phyloP scores from a whole-genome alignment of 352 stramenopile species.

The Phytophthora rubi region DNA sequence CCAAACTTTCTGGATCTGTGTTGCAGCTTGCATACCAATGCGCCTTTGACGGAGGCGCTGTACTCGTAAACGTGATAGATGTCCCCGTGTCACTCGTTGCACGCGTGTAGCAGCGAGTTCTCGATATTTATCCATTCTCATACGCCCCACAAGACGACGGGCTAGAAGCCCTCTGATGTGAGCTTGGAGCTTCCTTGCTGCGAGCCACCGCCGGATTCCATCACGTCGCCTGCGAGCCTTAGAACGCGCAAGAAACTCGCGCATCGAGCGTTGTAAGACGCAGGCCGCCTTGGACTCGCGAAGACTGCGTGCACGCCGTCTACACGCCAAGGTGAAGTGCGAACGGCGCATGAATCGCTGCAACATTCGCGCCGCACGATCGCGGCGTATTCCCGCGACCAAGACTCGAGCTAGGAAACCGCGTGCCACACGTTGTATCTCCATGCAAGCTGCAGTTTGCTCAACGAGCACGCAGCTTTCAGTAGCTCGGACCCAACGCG shows the following conservation, averaged over 20 bases:
- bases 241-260: slow-evolving; percentile 35
- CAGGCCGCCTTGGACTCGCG: slow-evolving; percentile 23
- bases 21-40: slow-evolving; percentile 15
- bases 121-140: slow-evolving; percentile 1
- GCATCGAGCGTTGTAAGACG: slow-evolving; percentile 44
- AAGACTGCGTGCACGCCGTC: slow-evolving; percentile 19
- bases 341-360: slow-evolving; percentile 42
- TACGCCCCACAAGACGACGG: slow-evolving; percentile 9
- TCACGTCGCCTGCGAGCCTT: slow-evolving; percentile 24
- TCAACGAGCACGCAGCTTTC: slow-evolving; percentile 28
- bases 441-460: slow-evolving; percentile 34
- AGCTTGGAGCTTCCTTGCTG: slow-evolving; percentile 50
- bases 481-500: slow-evolving; percentile 35
- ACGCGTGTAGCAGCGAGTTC: slow-evolving; percentile 24
- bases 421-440: slow-evolving; percentile 51
- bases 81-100: slow-evolving; percentile 30
- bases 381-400: slow-evolving; percentile 24
- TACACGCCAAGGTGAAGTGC: slow-evolving; percentile 26
- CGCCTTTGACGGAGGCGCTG: not conserved
- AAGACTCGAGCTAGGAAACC: slow-evolving; percentile 22
- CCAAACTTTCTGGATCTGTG: slow-evolving; percentile 36
- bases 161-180: slow-evolving; percentile 47
- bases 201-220: slow-evolving; percentile 44
- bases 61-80: slow-evolving; percentile 27
- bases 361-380: slow-evolving; percentile 38